phyloP scores from a whole-genome alignment of 2,329 filamentous ascomycete species.

The Epichloe gansuensis region DNA sequence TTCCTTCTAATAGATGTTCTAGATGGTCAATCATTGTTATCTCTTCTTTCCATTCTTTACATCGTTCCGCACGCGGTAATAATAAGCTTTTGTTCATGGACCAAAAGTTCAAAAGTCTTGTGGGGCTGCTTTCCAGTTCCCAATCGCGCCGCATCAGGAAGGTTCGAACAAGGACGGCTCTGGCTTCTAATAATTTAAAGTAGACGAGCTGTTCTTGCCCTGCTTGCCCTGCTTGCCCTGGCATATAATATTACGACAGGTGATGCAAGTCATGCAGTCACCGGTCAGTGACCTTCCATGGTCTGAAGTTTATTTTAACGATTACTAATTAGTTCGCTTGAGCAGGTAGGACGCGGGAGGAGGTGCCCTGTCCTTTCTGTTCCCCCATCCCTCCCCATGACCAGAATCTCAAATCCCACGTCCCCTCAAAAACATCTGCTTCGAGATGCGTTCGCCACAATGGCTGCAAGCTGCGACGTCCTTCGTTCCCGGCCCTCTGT shows the following conservation, averaged over 20 bases:
- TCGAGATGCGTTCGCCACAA: no score
- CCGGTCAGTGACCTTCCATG: no score
- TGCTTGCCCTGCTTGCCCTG: background rate
- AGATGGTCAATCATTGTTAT: no score
- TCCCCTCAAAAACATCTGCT: background rate
- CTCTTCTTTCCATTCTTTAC: no score
- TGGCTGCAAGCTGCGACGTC: background rate
- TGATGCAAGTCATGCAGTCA: no score
- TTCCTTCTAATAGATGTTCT: no score
- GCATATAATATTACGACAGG: no score
- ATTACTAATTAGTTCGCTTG: no score
- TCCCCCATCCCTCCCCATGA: background rate
- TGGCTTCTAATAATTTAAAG: background rate
- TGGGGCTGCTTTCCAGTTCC: background rate
- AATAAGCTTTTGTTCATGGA: background rate
- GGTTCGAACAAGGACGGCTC: background rate
- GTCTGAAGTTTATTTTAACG: no score
- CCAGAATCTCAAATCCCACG: background rate
- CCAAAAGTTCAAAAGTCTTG: background rate
- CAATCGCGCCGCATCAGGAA: background rate
- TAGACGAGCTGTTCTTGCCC: background rate
- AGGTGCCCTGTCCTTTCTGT: background rate
- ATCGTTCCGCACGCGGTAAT: no score
- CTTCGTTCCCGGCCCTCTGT: no score
- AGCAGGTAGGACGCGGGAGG: background rate